These are phyloP conservation scores for Fusarium mexicanum DNA, from an alignment of 2,329 filamentous ascomycete genomes.

Conservation along the genomic window DNA sequence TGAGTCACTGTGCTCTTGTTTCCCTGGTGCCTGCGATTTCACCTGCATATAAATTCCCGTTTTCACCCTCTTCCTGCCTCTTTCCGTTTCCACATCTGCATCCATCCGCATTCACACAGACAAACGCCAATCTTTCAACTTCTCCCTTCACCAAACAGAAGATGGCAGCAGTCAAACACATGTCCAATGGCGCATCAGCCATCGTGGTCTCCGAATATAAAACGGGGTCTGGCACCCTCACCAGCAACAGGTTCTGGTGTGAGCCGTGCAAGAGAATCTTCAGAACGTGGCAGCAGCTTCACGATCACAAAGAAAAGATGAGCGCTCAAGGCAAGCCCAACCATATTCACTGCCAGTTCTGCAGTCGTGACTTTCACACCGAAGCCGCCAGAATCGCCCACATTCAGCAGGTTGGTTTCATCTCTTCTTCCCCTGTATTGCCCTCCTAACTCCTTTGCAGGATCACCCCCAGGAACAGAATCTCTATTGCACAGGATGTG, in stretches of 20 bases:
- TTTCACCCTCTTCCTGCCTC: not conserved
- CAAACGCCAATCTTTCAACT: not conserved
- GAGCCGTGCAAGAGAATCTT: constrained; percentile 45
- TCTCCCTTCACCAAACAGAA: not conserved
- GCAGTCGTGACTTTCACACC: constrained; percentile 50
- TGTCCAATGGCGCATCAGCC: not conserved
- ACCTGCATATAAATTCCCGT: not conserved
- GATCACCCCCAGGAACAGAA: constrained; percentile 52
- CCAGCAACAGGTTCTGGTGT: constrained; percentile 40
- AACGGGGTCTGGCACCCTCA: constrained; percentile 25
- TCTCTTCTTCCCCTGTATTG: not conserved
- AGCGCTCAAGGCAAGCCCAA: constrained; percentile 29
- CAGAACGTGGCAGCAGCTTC: constrained; percentile 34
- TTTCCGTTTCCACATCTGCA: not conserved
- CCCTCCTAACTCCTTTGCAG: constrained; percentile 39
- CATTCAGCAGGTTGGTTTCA: constrained; percentile 47
- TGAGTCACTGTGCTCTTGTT: not conserved
- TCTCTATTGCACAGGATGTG: constrained; percentile 60
- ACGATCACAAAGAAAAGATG: constrained; percentile 46
- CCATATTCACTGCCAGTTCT: constrained; percentile 53
- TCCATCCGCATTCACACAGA: not conserved
- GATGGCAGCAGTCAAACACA: not conserved
- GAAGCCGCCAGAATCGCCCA: constrained; percentile 47
- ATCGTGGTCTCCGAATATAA: not conserved
- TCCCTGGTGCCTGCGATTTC: not conserved